These are phyloP conservation scores for Pseudoneurospora amorphoporcata DNA, from an alignment of 495 filamentous ascomycete species.

Conservation along the genomic window DNA sequence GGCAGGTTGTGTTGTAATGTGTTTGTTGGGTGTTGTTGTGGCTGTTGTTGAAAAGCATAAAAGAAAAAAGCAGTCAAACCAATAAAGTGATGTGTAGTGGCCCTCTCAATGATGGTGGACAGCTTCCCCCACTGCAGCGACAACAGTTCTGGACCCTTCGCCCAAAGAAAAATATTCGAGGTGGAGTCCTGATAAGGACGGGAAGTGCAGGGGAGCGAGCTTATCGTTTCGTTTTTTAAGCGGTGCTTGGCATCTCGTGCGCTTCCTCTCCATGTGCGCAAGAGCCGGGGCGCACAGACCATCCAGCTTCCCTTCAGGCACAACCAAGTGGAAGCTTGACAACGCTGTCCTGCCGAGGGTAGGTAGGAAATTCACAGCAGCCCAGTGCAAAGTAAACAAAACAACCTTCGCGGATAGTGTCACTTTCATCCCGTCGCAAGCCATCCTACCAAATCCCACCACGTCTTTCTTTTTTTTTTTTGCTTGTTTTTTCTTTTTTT, in stretches of 20 bases:
- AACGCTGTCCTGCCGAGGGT: background rate
- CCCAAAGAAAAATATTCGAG: background rate
- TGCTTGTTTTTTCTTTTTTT: background rate
- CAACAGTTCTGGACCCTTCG: background rate
- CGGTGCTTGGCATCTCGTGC: background rate
- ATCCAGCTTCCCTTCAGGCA: background rate
- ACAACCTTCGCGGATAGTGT: background rate
- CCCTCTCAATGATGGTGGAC: background rate
- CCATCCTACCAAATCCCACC: background rate
- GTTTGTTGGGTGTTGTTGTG: background rate
- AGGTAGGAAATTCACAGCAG: background rate
- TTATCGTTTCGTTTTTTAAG: background rate
- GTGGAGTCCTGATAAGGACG: background rate
- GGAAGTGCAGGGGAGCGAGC: background rate
- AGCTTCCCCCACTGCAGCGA: background rate
- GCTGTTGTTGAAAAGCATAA: background rate
- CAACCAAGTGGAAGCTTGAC: background rate
- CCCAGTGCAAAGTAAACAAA: background rate
- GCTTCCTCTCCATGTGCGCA: background rate
- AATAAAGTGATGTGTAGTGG: background rate
- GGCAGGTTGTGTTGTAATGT: background rate
- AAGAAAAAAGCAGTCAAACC: constrained; percentile 6
- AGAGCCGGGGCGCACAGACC: constrained; percentile 1
- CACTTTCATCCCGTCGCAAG: background rate
- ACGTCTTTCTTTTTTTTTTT: background rate